Evolutionary conservation across 192 early-diverging fungal genomes (phyloP), one percentile per base, ranked within the genome.

Genomic region (Ambispora gerdemannii): DNA sequence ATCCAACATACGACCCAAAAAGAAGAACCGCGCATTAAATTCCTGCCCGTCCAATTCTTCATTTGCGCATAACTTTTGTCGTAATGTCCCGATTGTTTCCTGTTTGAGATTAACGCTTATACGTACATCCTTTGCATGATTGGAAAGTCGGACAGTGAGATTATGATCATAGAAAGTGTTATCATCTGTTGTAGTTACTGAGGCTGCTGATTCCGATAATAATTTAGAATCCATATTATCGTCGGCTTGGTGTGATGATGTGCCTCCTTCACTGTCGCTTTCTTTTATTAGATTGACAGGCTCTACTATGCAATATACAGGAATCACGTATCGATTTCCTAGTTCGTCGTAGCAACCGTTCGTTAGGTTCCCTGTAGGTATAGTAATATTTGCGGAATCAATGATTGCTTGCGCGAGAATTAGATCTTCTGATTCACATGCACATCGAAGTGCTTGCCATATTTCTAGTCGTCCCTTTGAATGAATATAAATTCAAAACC

Each of bases 271-370:
- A 63, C 71, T 59, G 36, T 67, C 76, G 7, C 20, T 50, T 25
- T 24, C 53, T 28, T 24, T 71, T 1, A 77, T 58, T 2, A 90
- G 70, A 66, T 91, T 91, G 20, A 75, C 65, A 3, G 90, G 87
- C 52, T 74, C 71, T 7, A 78, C 76, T 24, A 92, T 43, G 64
- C 91, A 93, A 73, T 83, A 91, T 32, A 77, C 43, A 4, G 90
- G 90, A 34, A 93, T 82, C 2, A 75, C 70, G 75, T 93, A 93
- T 25, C 80, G 71, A 60, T 87, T 89, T 0, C 91, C 91, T 6
- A 82, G 83, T 71, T 89, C 89, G 74, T 93, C 92, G 71, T 90
- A 93, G 24, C 83, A 91, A n/a, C 92, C 91, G 72, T 93, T 90
- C 0, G 73, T 60, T 13, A 88, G 75, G 11, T 84, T 82, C 0